phyloP scores from a whole-genome alignment of 2,329 filamentous ascomycete species.

The Rugonectria rugulosa region DNA sequence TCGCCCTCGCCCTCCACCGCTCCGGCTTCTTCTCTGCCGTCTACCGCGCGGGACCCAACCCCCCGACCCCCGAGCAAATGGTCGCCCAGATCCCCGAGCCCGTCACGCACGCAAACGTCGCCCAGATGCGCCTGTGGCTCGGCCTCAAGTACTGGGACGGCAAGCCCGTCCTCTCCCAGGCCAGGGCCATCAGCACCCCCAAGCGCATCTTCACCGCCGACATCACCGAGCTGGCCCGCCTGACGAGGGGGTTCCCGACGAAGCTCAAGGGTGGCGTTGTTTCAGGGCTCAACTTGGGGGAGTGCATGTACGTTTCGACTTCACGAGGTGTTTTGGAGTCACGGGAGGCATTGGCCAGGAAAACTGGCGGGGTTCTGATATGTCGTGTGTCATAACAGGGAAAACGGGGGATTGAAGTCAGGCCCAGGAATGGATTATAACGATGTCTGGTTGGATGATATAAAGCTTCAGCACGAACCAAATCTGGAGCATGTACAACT shows the following conservation, averaged over 20 bases:
- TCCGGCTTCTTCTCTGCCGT: constrained; percentile 84
- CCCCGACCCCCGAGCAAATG: constrained; percentile 57
- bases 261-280: constrained; percentile 69
- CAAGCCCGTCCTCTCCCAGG: constrained; percentile 75
- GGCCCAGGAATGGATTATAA: background rate
- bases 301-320: constrained; percentile 82
- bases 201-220: constrained; percentile 75
- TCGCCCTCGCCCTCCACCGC: constrained; percentile 81
- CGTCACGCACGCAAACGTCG: constrained; percentile 74
- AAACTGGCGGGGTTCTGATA: constrained; percentile 80
- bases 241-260: constrained; percentile 73
- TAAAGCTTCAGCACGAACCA: constrained; percentile 28
- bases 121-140: constrained; percentile 81
- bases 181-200: constrained; percentile 75
- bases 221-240: constrained; percentile 65
- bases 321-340: constrained; percentile 81
- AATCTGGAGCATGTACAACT: constrained; percentile 39
- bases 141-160: constrained; percentile 91
- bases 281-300: constrained; percentile 78
- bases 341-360: constrained; percentile 81
- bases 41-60: constrained; percentile 70
- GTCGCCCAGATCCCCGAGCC: constrained; percentile 58
- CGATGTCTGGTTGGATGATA: constrained; percentile 15
- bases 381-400: constrained; percentile 70
- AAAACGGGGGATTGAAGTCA: background rate